Base-by-base conservation (phyloP, 805 yeast species). In the Jamesozyma jinghongensis region DNA sequence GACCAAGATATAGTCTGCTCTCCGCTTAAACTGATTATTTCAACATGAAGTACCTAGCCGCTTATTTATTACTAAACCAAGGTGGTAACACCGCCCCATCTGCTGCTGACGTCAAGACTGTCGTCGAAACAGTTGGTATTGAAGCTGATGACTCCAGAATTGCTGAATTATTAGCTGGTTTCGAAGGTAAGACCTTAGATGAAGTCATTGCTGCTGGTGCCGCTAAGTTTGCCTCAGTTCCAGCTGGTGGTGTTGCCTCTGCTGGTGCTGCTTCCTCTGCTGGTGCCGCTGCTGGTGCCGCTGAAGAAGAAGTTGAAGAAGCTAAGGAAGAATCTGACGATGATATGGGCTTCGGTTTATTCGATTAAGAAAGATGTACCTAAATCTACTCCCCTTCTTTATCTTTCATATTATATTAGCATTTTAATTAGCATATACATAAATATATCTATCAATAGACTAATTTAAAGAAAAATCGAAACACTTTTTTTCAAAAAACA, bases 41-140 rank as follows among this genome's bases (percentile, higher is more conserved):
- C 57, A 52, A 42, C 29, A 40, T 83, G 92, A 83, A 81, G 74
- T 83, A 83, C 80, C 75, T 83, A 74, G 94, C 92, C 73, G 90
- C 92, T 73, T 83, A 83, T 77, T 81, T 83, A 71, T 79, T 83
- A 72, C 81, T 83, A 69, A 81, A 72, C 64, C 84, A 82, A 72
- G 86, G 87, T 70, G 92, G 90, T 72, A 81, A 79, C 74, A 68
- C 83, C 63, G 52, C 84, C 58, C 90, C 90, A 69, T 69, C 87
- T 51, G 83, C 82, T 58, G 72, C 79, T 53, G 86, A 81, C 70
- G 73, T 83, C 71, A 68, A 81, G 66, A 52, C 77, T 50, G 75
- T 81, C 55, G 71, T 83, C 62, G 77, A 77, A 63, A 63, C 88
- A 44, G 85, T 81, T 51, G 86, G 86, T 67, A 74, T 75, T 59